These are phyloP conservation scores for Perkinsus chesapeaki DNA, from an alignment of 169 alveolate genomes.

Conservation along the genomic window DNA sequence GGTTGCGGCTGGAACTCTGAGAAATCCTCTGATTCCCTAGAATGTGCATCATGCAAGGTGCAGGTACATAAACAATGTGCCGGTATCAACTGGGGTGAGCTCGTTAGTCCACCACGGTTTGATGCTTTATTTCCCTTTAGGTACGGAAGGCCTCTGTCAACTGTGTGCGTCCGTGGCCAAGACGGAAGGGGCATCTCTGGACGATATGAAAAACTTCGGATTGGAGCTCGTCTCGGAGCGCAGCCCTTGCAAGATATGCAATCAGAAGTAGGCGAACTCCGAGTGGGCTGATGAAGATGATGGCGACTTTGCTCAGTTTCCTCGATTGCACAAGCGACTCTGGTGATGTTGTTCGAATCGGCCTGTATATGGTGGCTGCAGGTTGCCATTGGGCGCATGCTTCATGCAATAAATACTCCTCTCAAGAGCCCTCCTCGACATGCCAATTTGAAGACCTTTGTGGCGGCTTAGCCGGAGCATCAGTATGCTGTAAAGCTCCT, in stretches of 20 bases:
- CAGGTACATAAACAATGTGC: neutral
- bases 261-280: neutral
- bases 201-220: neutral
- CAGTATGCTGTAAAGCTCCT: neutral
- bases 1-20: neutral
- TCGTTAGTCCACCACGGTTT: too few species aligned
- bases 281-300: neutral
- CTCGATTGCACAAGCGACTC: neutral
- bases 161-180: neutral
- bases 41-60: neutral
- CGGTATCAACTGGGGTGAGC: neutral
- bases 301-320: neutral
- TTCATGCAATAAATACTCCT: neutral
- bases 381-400: neutral
- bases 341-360: neutral
- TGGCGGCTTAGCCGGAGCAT: neutral
- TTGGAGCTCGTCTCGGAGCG: neutral
- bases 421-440: neutral
- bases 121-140: neutral
- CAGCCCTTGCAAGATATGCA: neutral
- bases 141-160: neutral
- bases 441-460: neutral
- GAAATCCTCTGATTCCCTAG: neutral
- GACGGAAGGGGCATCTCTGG: neutral
- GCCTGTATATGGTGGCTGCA: neutral